Evolutionary conservation across 2,329 filamentous ascomycete genomes (phyloP), one percentile per base, ranked within the genome.

Genomic region (Penicillium sp.): DNA sequence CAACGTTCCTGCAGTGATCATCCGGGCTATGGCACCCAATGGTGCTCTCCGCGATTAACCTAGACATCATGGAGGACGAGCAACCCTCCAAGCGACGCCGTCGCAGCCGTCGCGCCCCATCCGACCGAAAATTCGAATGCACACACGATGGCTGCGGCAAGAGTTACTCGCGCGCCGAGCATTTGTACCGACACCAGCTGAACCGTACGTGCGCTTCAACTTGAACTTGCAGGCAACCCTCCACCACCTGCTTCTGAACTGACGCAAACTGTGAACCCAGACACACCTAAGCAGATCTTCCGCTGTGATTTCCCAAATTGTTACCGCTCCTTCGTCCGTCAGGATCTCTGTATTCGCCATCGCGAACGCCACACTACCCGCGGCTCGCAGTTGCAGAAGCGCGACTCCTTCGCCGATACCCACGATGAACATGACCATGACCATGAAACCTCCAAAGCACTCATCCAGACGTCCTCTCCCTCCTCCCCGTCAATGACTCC

Each of bases 271-370:
- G n/a, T n/a, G n/a, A n/a, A n/a, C 10, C 46, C 64, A 91, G 89
- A 97, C 75, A 88, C 90, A 51, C 93, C 93, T 15, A 97, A 97
- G 75, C 90, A 95, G 68, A 96, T 96, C 49, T 97, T 96, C 70
- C 85, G 85, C 66, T 97, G 94, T 78, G 90, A 95, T 67, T 96
- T 92, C 65, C 90, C 90, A 17, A 91, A 92, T 67, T 99, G 94
- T 73, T 85, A 87, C 54, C 88, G 93, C 45, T 87, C 89, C 26
- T 99, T 97, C 75, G 93, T 97, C 51, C 86, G 94, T 57, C 90
- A 95, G 60, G 94, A 99, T 71, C 80, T 99, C 52, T 91, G 94
- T 68, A 88, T 94, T 66, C 86, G 90, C 34, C 90, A 94, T 72
- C 84, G 86, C 68, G 89, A 93, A 68, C 84, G 90, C 36, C 90